A percentile compares a stretch with the other conserved stretches of the same genome.
phyloP scores from a whole-genome alignment of 163 green algal genomes.

The Chlamydomonas reinhardtii region DNA sequence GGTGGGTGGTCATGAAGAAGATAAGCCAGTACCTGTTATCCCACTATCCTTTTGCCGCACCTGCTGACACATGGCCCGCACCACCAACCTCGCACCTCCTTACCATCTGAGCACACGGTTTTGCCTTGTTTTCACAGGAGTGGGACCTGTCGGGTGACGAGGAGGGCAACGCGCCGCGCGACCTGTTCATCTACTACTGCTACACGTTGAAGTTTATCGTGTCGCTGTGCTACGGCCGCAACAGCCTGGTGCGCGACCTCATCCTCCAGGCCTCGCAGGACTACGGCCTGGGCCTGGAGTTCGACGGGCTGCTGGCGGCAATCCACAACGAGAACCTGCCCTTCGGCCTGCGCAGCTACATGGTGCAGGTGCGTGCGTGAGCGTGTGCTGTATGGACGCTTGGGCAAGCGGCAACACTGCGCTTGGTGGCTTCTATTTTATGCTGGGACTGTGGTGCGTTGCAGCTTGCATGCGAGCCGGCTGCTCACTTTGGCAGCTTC shows the following conservation, averaged over 20 bases:
- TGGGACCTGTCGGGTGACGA: conserved; percentile 25
- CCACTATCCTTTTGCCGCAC: no score
- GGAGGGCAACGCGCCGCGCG: not conserved
- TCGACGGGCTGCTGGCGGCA: conserved; percentile 17
- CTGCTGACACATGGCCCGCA: no score
- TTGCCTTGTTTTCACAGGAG: not conserved
- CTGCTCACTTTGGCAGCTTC: no score
- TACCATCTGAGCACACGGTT: no score
- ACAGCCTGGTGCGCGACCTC: conserved; percentile 37
- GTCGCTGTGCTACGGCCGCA: conserved; percentile 51
- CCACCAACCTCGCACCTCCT: no score
- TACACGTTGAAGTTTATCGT: conserved; percentile 49
- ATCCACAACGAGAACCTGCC: conserved; percentile 39
- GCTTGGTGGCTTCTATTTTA: no score
- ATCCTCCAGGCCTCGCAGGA: conserved; percentile 5
- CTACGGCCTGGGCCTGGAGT: conserved; percentile 50
- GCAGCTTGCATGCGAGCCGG: no score
- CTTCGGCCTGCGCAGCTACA: conserved; percentile 16
- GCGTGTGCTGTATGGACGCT: not conserved
- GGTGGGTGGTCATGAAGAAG: not conserved
- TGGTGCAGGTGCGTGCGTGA: conserved; percentile 17
- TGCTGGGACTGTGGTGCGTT: no score
- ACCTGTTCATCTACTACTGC: conserved; percentile 60
- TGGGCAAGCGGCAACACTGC: no score
- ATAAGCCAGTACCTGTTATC: no score